Base-by-base conservation (phyloP, 2,329 filamentous ascomycete species). In the Cercospora brassicicola region DNA sequence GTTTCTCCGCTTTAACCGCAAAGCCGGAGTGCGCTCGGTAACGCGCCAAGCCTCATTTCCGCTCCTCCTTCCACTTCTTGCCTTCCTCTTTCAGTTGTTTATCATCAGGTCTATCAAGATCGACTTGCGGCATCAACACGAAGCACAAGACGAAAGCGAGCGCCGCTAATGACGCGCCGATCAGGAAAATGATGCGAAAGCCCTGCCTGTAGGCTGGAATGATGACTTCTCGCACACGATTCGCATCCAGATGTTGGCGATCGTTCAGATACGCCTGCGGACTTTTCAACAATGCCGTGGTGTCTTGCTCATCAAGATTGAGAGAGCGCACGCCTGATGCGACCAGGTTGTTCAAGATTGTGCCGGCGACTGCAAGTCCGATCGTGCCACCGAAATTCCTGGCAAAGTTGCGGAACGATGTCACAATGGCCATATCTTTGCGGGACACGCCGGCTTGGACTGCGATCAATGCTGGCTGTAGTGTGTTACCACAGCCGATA, bases 381-480 rank as follows among this genome's bases (percentile, higher is more conserved):
- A 69, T 66, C 2, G 85, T 79, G 0, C 82, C 80, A 1, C 80
- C 81, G 4, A 86, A 75, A 62, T 79, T 81, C 5, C 82, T 79
- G 26, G 81, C 72, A 68, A 88, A 86, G 0, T 81, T 81, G 3
- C 87, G 76, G 0, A 85, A 85, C 0, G 84, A 82, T 0, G 84
- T 87, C 0, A 85, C 86, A 0, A 82, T 81, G 0, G 85, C 85
- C 8, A 80, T 79, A 30, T 88, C 83, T 3, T 78, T 77, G 1
- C 80, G 75, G 2, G 62, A 28, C 11, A 87, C 84, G n/a, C 80
- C 80, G 15, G 81, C 82, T 70, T 89, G 87, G 0, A 89, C 76
- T 0, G 86, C 85, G 39, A 89, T 83, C 23, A 88, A 77, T 0
- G 86, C 86, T 0, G 86, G 79, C 66, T 85, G 78, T 74, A 88